These are phyloP conservation scores for Cladobotryum protrusum DNA, from an alignment of 2,329 filamentous ascomycete genomes.

Conservation along the genomic window DNA sequence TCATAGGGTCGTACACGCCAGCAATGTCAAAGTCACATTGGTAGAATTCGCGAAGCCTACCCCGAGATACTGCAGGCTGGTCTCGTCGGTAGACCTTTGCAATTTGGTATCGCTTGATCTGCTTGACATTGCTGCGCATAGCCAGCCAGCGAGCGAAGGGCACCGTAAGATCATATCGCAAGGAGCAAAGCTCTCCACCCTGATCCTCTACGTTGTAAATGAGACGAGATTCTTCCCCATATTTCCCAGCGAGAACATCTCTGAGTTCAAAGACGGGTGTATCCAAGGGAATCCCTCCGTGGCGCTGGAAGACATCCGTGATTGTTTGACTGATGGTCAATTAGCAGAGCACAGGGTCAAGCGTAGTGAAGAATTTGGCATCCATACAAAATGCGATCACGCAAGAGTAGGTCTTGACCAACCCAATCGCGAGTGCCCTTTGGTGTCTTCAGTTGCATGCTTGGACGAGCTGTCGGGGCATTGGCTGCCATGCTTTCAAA, in stretches of 20 bases:
- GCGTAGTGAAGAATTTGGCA: slow-evolving; percentile 32
- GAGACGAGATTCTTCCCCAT: slow-evolving; percentile 86
- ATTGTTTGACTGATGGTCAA: slow-evolving; percentile 69
- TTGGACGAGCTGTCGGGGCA: too few relatives aligned
- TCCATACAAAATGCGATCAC: background rate
- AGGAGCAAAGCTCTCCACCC: slow-evolving; percentile 66
- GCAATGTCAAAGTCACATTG: slow-evolving; percentile 97
- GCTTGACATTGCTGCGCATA: slow-evolving; percentile 77
- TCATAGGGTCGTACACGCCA: slow-evolving; percentile 80
- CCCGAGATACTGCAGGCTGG: slow-evolving; percentile 68
- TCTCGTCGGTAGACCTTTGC: slow-evolving; percentile 65
- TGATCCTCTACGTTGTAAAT: slow-evolving; percentile 87
- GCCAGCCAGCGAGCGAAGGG: slow-evolving; percentile 89
- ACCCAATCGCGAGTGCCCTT: slow-evolving; percentile 80
- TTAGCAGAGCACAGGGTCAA: slow-evolving; percentile 70
- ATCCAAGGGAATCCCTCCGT: slow-evolving; percentile 73
- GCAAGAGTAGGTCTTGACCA: slow-evolving; percentile 29
- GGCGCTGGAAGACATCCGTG: slow-evolving; percentile 73
- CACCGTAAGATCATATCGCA: slow-evolving; percentile 83
- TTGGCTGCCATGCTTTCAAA: too few relatives aligned
- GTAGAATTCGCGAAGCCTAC: slow-evolving; percentile 92
- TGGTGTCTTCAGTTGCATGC: slow-evolving; percentile 57
- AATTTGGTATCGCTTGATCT: slow-evolving; percentile 91
- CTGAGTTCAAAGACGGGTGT: slow-evolving; percentile 81
- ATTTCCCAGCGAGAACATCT: slow-evolving; percentile 83